phyloP scores from a whole-genome alignment of 2,329 filamentous ascomycete genomes.

The Elsinoe fawcettii region DNA sequence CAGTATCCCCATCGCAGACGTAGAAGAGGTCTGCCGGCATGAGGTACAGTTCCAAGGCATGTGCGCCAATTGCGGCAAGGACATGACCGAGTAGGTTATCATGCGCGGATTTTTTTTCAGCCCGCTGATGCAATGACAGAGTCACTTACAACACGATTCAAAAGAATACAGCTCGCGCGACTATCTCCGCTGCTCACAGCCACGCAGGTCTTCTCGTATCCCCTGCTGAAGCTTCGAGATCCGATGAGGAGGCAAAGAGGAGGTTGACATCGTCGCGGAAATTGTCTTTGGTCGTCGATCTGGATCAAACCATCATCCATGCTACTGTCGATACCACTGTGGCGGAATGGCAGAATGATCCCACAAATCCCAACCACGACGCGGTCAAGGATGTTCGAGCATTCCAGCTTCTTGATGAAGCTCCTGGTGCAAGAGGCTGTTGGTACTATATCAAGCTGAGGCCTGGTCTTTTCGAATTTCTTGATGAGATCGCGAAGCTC shows the following conservation, averaged over 20 bases:
- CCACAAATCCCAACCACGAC: constrained; percentile 79
- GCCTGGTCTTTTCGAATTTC: constrained; percentile 73
- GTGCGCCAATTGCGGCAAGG: constrained; percentile 86
- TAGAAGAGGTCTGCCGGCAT: constrained; percentile 87
- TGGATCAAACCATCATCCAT: constrained; percentile 98
- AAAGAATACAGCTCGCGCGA: constrained; percentile 74
- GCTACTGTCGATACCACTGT: constrained; percentile 95
- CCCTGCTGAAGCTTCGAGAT: constrained; percentile 66
- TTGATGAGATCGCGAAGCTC: constrained; percentile 66
- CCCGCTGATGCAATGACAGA: constrained; percentile 24
- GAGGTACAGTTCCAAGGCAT: constrained; percentile 85
- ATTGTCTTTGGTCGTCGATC: constrained; percentile 87
- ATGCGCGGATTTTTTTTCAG: background rate
- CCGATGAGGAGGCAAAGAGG: constrained; percentile 79
- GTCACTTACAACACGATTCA: constrained; percentile 74
- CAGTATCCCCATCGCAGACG: constrained; percentile 56
- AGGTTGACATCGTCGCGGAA: constrained; percentile 73
- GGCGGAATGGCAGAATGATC: constrained; percentile 88
- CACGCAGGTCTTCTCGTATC: constrained; percentile 83
- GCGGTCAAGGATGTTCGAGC: constrained; percentile 80
- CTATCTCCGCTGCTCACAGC: constrained; percentile 91
- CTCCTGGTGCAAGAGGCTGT: constrained; percentile 64
- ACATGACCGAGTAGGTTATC: constrained; percentile 75
- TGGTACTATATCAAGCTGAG: constrained; percentile 99
- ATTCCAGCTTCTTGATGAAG: constrained; percentile 86